phyloP scores from a whole-genome alignment of 345 rosid genomes.

The Rhizophora mangle region DNA sequence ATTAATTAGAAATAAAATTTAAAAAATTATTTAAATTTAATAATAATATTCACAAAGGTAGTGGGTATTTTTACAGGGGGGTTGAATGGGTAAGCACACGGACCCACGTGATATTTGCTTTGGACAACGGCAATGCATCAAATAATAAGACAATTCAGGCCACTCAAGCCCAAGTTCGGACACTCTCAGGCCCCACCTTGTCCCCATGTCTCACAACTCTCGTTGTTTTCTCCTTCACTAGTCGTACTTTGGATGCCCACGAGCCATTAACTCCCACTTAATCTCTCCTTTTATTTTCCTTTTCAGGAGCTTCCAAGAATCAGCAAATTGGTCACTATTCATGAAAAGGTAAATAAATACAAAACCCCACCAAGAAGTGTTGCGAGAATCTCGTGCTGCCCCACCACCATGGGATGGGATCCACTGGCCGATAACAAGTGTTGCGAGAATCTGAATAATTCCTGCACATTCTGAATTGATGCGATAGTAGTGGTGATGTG shows the following conservation, averaged over 20 bases:
- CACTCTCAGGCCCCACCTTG: conserved; percentile 8
- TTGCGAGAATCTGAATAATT: conserved; percentile 9
- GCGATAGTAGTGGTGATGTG: too few relatives aligned
- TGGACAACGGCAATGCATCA: not conserved
- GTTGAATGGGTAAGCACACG: not conserved
- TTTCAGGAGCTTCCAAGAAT: too few relatives aligned
- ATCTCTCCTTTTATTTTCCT: not conserved
- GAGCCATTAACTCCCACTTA: not conserved
- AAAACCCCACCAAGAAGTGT: not conserved
- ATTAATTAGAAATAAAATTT: too few relatives aligned
- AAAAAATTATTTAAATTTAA: too few relatives aligned
- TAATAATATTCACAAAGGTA: too few relatives aligned
- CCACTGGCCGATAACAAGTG: too few relatives aligned
- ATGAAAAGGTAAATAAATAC: not conserved
- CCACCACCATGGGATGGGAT: conserved; percentile 5
- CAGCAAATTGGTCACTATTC: not conserved
- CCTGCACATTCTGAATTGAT: too few relatives aligned
- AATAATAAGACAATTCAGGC: not conserved
- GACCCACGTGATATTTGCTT: conserved; percentile 11
- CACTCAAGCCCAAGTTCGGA: conserved; percentile 13
- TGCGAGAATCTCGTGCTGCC: not conserved
- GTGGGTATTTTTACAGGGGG: too few relatives aligned
- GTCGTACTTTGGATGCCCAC: not conserved
- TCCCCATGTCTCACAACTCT: conserved; percentile 11
- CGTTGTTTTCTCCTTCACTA: not conserved